A percentile compares a stretch with the other conserved stretches of the same genome.
phyloP scores from a whole-genome alignment of 75 land plant species.

The Pinus taeda region DNA sequence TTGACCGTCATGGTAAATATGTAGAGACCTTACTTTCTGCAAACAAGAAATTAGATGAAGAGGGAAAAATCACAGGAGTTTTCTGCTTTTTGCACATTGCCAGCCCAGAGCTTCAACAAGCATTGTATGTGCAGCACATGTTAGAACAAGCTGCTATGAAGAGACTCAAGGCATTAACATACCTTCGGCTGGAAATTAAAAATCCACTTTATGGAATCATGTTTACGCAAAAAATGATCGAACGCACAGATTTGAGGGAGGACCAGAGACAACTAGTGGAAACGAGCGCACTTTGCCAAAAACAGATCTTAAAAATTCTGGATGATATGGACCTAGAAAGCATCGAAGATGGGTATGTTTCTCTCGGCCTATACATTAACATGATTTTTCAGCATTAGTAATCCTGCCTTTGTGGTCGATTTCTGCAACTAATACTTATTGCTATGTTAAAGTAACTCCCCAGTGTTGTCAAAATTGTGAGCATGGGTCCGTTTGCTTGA shows the following conservation, averaged over 20 bases:
- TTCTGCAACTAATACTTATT: no score
- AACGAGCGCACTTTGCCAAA: slow-evolving; percentile 69
- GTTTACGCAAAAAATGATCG: slow-evolving; percentile 49
- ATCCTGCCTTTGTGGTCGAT: background rate
- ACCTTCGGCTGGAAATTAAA: slow-evolving; percentile 61
- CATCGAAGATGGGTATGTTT: slow-evolving; percentile 79
- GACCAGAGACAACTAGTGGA: slow-evolving; percentile 64
- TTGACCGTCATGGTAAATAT: slow-evolving; percentile 55
- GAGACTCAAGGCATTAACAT: slow-evolving; percentile 67
- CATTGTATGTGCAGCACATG: slow-evolving; percentile 65
- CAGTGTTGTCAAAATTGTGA: background rate
- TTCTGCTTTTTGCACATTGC: slow-evolving; percentile 93
- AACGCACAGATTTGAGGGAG: slow-evolving; percentile 43
- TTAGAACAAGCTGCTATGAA: slow-evolving; percentile 62
- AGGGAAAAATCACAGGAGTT: slow-evolving; percentile 83
- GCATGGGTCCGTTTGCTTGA: background rate
- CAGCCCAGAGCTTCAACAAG: slow-evolving; percentile 85
- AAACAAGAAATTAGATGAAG: slow-evolving; percentile 73
- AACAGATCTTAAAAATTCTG: slow-evolving; percentile 68
- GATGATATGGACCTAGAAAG: slow-evolving; percentile 79
- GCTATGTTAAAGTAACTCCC: background rate
- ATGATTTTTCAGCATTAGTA: background rate
- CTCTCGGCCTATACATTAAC: background rate
- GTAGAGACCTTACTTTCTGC: slow-evolving; percentile 74
- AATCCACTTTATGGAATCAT: slow-evolving; percentile 83